Evolutionary conservation across 1,284 basidiomycete species (phyloP), one percentile per base, ranked within the genome.

Genomic region (Mrakiaceae sp.): DNA sequence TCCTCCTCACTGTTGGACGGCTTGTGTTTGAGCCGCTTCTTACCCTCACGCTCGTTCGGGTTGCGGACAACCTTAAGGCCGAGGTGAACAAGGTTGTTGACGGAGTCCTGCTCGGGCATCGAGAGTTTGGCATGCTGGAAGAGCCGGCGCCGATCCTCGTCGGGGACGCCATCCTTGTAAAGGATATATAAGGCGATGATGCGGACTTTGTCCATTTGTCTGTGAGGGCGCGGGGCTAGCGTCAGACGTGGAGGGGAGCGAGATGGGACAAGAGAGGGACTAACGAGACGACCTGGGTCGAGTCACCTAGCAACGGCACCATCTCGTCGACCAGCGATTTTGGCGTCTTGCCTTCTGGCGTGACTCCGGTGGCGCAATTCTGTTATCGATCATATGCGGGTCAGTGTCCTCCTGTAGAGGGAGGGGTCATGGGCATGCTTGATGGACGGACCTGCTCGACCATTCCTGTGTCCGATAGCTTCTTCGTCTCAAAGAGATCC

Each of bases 101-200:
- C 82, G 46, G 92, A 89, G 72, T 98, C 95, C 78, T 96, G 93
- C 74, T 99, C 96, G 39, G 88, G 82, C 62, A 94, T 77, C 3
- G 84, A 83, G 57, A 99, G 78, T 47, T 91, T 81, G n/a, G 96
- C 96, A 74, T 99, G 96, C 74, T 98, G 94, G 75, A 95, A 98
- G 66, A 99, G 77, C 66, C 96, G 81, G 68, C 93, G 84, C 64
- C 91, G 84, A 77, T 99, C 96, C 74, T 98, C 96, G 66, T 98
- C 95, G 16, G 95, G 93, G 8, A 98, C 95, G 57, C 96, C 96
- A 71, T 98, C 95, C 56, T 93, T 87, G 76, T 88, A 85, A 75
- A 97, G 86, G 71, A 98, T 92, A 76, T 98, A 99, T 14, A 98
- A 80, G 5, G 95, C 91, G 67, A 99, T 90, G 71, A 99, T 88